Evolutionary conservation across 441 rosid genomes (phyloP).

Genomic region (Viola pubescens): DNA sequence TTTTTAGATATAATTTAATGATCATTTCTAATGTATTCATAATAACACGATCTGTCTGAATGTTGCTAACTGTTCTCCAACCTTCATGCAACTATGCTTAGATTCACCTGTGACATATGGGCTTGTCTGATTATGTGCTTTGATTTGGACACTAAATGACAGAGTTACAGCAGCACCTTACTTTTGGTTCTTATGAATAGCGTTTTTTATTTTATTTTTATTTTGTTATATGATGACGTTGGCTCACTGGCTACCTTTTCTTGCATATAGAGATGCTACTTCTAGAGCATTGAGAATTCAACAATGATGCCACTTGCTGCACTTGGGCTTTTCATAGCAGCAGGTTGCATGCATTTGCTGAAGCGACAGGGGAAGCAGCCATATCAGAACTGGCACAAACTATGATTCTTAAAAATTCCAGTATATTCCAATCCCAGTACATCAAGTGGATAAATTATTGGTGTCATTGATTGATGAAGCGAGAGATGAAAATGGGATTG

Average conservation of each 20-base stretch:
- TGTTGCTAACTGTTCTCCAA: too few species aligned
- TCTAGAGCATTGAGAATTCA: conserved; percentile 54
- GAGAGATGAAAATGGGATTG: conserved; percentile 9
- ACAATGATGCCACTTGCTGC: conserved; percentile 61
- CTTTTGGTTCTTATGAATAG: too few species aligned
- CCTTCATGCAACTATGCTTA: too few species aligned
- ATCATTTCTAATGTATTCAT: too few species aligned
- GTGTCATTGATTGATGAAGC: conserved; percentile 12
- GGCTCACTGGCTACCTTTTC: neutral
- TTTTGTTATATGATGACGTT: too few species aligned
- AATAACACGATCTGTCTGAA: too few species aligned
- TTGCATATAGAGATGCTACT: conserved; percentile 63
- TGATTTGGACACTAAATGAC: too few species aligned
- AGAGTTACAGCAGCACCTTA: too few species aligned
- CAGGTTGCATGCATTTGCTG: conserved; percentile 71
- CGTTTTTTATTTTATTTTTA: too few species aligned
- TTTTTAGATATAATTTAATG: too few species aligned
- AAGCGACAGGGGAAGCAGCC: conserved; percentile 92
- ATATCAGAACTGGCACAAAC: conserved; percentile 70
- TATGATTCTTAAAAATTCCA: conserved; percentile 24
- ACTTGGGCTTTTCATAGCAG: conserved; percentile 55
- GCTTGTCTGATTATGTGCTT: too few species aligned
- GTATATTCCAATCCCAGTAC: neutral
- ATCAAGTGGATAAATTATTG: conserved; percentile 8
- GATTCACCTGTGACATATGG: too few species aligned